Percentiles rank a stretch among this genome's conserved stretches.
These are phyloP conservation scores for Rhizopogon rudus DNA, from an alignment of 768 basidiomycete genomes.

Conservation along the genomic window DNA sequence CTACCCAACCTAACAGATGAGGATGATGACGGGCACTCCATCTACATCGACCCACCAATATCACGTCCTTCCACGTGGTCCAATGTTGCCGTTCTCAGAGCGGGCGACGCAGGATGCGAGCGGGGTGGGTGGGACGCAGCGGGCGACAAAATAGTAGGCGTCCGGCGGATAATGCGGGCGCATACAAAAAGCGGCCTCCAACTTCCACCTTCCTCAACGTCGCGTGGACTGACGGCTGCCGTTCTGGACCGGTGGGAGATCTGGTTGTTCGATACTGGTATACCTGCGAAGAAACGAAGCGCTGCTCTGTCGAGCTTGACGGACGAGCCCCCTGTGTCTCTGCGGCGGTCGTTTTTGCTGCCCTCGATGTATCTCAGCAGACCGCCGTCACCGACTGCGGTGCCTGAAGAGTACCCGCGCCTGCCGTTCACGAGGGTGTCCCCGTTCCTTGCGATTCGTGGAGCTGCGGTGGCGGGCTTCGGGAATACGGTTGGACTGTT, in stretches of 20 bases:
- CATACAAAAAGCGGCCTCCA: conserved; percentile 21
- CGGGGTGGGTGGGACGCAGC: conserved; percentile 75
- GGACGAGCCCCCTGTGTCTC: conserved; percentile 19
- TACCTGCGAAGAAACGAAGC: conserved; percentile 37
- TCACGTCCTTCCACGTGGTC: conserved; percentile 31
- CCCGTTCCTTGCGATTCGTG: conserved; percentile 45
- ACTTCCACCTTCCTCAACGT: conserved; percentile 10
- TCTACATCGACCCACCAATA: conserved; percentile 29
- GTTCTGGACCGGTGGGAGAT: conserved; percentile 80
- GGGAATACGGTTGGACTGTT: conserved; percentile 74
- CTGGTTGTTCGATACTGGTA: conserved; percentile 68
- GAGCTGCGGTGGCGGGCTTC: conserved; percentile 63
- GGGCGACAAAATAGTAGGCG: conserved; percentile 55
- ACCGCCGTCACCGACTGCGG: neutral
- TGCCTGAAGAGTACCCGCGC: conserved; percentile 36
- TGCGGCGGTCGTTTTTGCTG: conserved; percentile 3
- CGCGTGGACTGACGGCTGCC: conserved; percentile 49
- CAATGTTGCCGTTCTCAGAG: conserved; percentile 48
- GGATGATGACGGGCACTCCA: conserved; percentile 17
- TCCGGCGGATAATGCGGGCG: conserved; percentile 59
- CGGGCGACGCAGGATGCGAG: conserved; percentile 59
- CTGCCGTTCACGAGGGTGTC: conserved; percentile 80
- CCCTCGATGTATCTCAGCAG: conserved; percentile 1
- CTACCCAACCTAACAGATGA: conserved; percentile 33
- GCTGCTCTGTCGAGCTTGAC: conserved; percentile 48